Percentiles rank a stretch among this genome's conserved stretches.
phyloP scores from a whole-genome alignment of 768 basidiomycete genomes.

The Symmetrospora coprosmae region DNA sequence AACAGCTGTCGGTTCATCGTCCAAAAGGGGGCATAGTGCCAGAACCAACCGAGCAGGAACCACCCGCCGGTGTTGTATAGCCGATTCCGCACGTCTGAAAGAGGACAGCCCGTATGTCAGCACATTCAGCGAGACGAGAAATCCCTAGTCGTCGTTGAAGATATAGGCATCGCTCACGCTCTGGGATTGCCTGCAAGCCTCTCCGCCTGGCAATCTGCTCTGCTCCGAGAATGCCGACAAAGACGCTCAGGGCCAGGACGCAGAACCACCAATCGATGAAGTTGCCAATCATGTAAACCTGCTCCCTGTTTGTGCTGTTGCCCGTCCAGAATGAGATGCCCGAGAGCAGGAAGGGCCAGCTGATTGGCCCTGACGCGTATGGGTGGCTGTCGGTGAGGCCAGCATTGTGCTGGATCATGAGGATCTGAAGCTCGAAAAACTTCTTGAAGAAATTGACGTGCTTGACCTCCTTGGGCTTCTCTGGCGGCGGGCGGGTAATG shows the following conservation, averaged over 20 bases:
- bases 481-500: constrained; percentile 39
- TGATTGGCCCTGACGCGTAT: constrained; percentile 86
- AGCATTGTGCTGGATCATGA: constrained; percentile 99
- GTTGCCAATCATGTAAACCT: constrained; percentile 95
- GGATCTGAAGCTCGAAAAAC: constrained; percentile 76
- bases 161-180: constrained; percentile 48
- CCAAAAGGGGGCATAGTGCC: constrained; percentile 95
- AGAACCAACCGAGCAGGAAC: constrained; percentile 85
- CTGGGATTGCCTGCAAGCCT: constrained; percentile 68
- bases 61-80: constrained; percentile 91
- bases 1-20: constrained; percentile 93
- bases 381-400: constrained; percentile 94
- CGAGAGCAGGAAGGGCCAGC: constrained; percentile 91
- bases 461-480: constrained; percentile 48
- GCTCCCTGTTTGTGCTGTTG: constrained; percentile 61
- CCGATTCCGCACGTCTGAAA: constrained; percentile 71
- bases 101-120: not conserved
- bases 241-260: constrained; percentile 69
- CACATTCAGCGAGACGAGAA: not conserved
- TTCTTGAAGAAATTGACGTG: constrained; percentile 84
- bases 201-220: constrained; percentile 78
- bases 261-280: constrained; percentile 89
- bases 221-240: constrained; percentile 74
- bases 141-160: not conserved
- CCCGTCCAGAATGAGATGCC: constrained; percentile 98